These are phyloP conservation scores for Exophiala aquamarina DNA, from an alignment of 2,329 filamentous ascomycete species.

Conservation along the genomic window DNA sequence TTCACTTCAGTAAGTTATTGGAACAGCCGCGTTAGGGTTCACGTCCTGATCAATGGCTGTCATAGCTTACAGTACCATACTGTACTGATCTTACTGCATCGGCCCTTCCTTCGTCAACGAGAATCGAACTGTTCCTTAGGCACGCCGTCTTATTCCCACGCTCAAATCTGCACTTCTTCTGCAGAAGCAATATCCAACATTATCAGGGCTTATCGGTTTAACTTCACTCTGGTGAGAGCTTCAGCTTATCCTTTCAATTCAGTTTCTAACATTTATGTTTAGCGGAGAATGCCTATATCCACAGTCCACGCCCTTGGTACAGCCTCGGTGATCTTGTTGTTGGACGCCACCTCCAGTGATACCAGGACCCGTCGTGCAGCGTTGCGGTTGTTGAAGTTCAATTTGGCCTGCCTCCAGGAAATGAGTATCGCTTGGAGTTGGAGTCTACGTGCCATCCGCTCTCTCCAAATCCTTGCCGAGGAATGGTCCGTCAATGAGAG, in stretches of 20 bases:
- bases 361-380: not conserved
- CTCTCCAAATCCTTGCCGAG: conserved; percentile 1
- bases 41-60: not conserved
- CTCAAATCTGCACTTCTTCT: conserved; percentile 1
- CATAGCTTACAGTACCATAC: conserved; percentile 1
- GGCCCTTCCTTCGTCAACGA: not conserved
- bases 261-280: not conserved
- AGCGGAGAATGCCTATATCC: not conserved
- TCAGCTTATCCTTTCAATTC: not conserved
- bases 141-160: not conserved
- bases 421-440: conserved; percentile 1
- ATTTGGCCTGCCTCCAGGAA: not conserved
- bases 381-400: not conserved
- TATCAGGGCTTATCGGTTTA: not conserved
- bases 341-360: conserved; percentile 1
- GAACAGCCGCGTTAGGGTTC: no score
- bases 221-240: conserved; percentile 2
- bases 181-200: conserved; percentile 1
- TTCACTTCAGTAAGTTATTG: conserved; percentile 4
- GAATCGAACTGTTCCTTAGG: not conserved
- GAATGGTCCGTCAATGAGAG: not conserved
- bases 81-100: conserved; percentile 1
- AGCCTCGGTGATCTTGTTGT: not conserved
- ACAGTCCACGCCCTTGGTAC: not conserved
- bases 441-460: not conserved